Evolutionary conservation across 208 protist genomes (phyloP).

Genomic region (Tritrichomonas musculus): DNA sequence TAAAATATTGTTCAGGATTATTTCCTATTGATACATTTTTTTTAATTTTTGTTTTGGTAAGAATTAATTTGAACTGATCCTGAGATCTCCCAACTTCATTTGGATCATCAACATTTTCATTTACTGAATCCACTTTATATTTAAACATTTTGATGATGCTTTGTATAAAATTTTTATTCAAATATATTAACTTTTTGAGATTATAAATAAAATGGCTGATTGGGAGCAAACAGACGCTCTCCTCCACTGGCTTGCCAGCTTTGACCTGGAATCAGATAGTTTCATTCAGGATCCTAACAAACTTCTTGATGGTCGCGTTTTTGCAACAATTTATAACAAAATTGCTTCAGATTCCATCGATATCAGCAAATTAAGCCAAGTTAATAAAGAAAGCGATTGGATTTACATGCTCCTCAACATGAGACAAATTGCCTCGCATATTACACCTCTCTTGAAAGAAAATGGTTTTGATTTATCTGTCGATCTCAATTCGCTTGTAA

Average conservation of each 20-base stretch:
- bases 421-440: not conserved
- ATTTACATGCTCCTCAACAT: not conserved
- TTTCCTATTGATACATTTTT: too few relatives aligned
- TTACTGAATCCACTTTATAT: too few relatives aligned
- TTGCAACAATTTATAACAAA: not conserved
- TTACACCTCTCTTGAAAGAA: not conserved
- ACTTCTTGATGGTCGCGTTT: not conserved
- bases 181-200: too few relatives aligned
- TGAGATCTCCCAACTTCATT: too few relatives aligned
- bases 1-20: too few relatives aligned
- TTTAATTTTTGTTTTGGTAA: too few relatives aligned
- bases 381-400: not conserved
- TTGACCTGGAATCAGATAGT: not conserved
- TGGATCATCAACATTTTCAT: too few relatives aligned
- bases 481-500: not conserved
- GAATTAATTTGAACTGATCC: too few relatives aligned
- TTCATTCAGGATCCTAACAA: not conserved
- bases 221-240: not conserved
- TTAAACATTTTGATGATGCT: too few relatives aligned
- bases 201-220: not conserved
- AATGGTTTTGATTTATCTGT: not conserved
- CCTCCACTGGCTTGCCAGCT: not conserved
- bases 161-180: too few relatives aligned
- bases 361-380: not conserved
- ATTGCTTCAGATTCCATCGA: not conserved